phyloP scores from a whole-genome alignment of 2,329 filamentous ascomycete species.

The Fonsecaea nubica region DNA sequence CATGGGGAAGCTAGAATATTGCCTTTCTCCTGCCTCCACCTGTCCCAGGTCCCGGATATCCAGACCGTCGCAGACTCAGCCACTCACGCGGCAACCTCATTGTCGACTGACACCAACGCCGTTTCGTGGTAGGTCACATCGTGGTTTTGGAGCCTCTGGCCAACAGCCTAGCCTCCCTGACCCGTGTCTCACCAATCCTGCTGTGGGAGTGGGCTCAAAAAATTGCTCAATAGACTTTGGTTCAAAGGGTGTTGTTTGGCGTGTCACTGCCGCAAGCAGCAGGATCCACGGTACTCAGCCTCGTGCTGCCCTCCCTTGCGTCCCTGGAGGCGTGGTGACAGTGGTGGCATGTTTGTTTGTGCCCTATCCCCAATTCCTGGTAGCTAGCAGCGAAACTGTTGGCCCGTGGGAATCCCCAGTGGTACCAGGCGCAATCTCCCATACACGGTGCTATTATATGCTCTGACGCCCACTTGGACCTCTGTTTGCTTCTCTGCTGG shows the following conservation, averaged over 20 bases:
- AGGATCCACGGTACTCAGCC: neutral
- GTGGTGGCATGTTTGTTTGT: neutral
- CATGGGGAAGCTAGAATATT: neutral
- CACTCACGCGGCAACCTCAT: neutral
- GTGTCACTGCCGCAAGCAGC: neutral
- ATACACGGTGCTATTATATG: constrained; percentile 11
- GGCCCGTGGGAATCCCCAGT: neutral
- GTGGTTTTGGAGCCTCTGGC: neutral
- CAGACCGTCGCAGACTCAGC: neutral
- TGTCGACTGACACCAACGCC: constrained; percentile 11
- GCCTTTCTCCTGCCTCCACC: neutral
- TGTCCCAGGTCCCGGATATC: neutral
- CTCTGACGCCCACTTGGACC: constrained; percentile 6
- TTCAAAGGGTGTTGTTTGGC: neutral
- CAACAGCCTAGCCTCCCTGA: neutral
- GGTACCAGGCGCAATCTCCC: constrained; percentile 24
- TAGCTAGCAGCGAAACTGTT: neutral
- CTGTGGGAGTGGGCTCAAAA: neutral
- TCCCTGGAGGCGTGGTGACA: neutral
- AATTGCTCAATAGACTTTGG: constrained; percentile 11
- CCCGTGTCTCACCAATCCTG: constrained; percentile 12
- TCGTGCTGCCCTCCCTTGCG: neutral
- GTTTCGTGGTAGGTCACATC: constrained; percentile 10
- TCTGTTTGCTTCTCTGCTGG: constrained; percentile 10
- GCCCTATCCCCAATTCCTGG: neutral